Evolutionary conservation across 2,329 filamentous ascomycete species (phyloP), one percentile per base, ranked within the genome.

Genomic region (Ophiocordyceps camponoti-floridani): DNA sequence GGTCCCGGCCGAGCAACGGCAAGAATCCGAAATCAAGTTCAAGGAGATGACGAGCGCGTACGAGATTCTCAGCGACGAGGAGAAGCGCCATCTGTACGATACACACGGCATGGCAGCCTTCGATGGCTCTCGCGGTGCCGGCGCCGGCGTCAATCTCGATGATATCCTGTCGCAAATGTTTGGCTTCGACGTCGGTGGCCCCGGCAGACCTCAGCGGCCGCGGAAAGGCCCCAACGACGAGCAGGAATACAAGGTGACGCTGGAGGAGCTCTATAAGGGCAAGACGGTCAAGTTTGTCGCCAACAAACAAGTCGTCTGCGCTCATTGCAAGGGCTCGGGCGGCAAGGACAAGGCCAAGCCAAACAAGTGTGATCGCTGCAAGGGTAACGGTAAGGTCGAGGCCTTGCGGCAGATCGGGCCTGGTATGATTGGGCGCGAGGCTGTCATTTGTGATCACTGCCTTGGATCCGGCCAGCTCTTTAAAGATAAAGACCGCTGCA

Each of bases 211-310:
- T 11, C 69, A 68, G 51, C 70, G 73, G 51, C 79, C 79, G 23
- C 71, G 80, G 47, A 82, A 79, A 54, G 87, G 89, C 41, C 77
- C 75, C 44, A 80, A 88, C 52, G 89, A 95, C 62, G 82, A 94
- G 59, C 85, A 94, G 56, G 77, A 85, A 54, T 96, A 98, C 65
- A 80, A 87, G 59, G 84, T 96, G 47, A 83, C 79, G 2, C 67
- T 98, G 47, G 91, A 96, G 61, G 91, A 98, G 63, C 72, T 98
- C 30, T 98, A 96, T 73, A 95, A 94, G 67, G 91, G 91, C 56
- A 95, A 96, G 72, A 95, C 91, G 1, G 91, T 94, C 58, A 91
- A 93, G 66, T 95, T 98, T 61, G 80, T 86, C 9, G 91, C 84
- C 57, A 93, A 88, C 56, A 96, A 96, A 69, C 89, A 94, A 58